Evolutionary conservation across 2,329 filamentous ascomycete species (phyloP).

Genomic region (Dactylellina leptospora): DNA sequence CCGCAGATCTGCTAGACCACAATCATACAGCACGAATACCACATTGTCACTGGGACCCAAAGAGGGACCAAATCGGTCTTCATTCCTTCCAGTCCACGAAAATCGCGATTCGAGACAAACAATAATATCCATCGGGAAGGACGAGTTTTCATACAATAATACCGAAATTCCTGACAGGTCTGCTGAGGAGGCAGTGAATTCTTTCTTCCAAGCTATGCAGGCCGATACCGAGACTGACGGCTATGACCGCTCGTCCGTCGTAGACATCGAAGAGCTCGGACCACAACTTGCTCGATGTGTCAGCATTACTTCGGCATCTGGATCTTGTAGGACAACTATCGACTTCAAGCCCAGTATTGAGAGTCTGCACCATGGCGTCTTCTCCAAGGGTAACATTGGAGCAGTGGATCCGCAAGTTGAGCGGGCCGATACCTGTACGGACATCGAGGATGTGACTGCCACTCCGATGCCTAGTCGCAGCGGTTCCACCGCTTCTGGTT

Average conservation of each 20-base stretch:
- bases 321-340: conserved; percentile 44
- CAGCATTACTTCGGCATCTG: conserved; percentile 49
- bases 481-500: conserved; percentile 15
- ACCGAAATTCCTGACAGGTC: not conserved
- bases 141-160: not conserved
- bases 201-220: conserved; percentile 40
- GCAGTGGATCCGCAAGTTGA: conserved; percentile 45
- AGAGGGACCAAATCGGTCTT: conserved; percentile 28
- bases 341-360: conserved; percentile 34
- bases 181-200: conserved; percentile 39
- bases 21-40: conserved; percentile 43
- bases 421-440: conserved; percentile 25
- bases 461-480: conserved; percentile 17
- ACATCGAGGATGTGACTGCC: conserved; percentile 43
- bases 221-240: conserved; percentile 22
- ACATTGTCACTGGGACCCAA: conserved; percentile 34
- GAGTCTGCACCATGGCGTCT: conserved; percentile 29
- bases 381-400: conserved; percentile 42
- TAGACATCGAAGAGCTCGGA: conserved; percentile 36
- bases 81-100: conserved; percentile 33
- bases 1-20: conserved; percentile 12
- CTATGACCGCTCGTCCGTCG: conserved; percentile 26
- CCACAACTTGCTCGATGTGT: conserved; percentile 40
- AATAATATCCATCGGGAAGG: not conserved
- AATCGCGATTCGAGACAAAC: conserved; percentile 7